phyloP scores from a whole-genome alignment of 2,329 filamentous ascomycete species.

The Cladophialophora yegresii region DNA sequence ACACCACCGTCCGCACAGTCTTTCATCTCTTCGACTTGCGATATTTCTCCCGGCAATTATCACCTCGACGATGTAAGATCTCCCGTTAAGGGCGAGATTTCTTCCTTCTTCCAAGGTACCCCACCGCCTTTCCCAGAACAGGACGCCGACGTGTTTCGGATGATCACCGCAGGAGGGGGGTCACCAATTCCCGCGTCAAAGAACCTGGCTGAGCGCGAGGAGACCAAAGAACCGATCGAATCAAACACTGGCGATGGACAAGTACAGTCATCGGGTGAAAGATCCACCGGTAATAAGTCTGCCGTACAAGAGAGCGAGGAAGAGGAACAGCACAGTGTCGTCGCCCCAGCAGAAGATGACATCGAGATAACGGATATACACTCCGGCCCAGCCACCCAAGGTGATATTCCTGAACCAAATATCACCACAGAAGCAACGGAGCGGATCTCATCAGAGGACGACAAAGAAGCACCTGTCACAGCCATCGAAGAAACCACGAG shows the following conservation, averaged over 20 bases:
- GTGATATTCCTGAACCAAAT: not conserved
- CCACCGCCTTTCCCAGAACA: constrained; percentile 14
- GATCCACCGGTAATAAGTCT: not conserved
- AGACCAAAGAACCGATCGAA: not conserved
- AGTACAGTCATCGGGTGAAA: constrained; percentile 7
- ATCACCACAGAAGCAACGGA: constrained; percentile 5
- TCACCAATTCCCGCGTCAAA: constrained; percentile 15
- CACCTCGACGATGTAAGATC: constrained; percentile 14
- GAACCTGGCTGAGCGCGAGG: not conserved
- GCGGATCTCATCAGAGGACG: not conserved
- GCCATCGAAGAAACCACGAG: not conserved
- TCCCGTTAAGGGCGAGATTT: constrained; percentile 21
- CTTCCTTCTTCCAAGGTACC: constrained; percentile 18
- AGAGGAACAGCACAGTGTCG: not conserved
- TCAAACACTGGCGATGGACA: not conserved
- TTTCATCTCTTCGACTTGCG: constrained; percentile 22
- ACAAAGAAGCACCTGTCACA: not conserved
- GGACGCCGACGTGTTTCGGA: constrained; percentile 16
- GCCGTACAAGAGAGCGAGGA: not conserved
- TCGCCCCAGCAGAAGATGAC: not conserved
- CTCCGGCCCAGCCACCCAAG: constrained; percentile 12
- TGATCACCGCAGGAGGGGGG: constrained; percentile 26
- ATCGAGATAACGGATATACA: constrained; percentile 2
- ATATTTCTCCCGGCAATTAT: constrained; percentile 15
- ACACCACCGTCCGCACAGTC: constrained; percentile 21